Base-by-base conservation (phyloP, 2,329 filamentous ascomycete genomes). In the Myriosclerotinia scirpicola region DNA sequence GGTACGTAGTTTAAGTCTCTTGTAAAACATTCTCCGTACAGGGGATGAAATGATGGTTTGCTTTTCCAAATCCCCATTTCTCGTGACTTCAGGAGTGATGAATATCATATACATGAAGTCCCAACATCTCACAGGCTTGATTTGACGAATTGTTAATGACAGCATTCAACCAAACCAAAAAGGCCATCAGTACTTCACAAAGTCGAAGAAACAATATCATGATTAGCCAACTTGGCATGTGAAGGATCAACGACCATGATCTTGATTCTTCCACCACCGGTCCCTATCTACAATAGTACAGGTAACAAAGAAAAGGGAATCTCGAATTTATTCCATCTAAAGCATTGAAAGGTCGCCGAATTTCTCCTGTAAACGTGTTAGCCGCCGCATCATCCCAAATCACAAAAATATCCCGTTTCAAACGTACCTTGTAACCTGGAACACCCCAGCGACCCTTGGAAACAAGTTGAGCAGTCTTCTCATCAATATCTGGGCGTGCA, bases 381-480 rank as follows among this genome's bases (percentile, higher is more conserved):
- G 90, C 84, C 69, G 58, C n/a, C 30, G 52, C 14, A 46, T 36
- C 40, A 42, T 44, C 22, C 17, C 20, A 55, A 54, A 54, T 12
- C 30, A 34, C 4, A 30, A 38, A 34, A 22, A 30, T 26, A 5
- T 42, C 3, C 26, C 38, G 54, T 22, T 64, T 52, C 20, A 69
- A 60, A 81, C 89, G 76, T 84, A 94, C 94, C 92, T 97, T 97
- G 91, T 99, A 99, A 79, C 95, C 95, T 71, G 95, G 93, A 78
- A 97, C 93, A 84, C 89, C 87, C 95, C 95, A 99, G 88, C 93
- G 92, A 80, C 94, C 94, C 90, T 96, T 97, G 81, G 92, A 92
- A 73, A 99, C 93, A 79, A 99, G 88, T 83, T 95, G 89, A 76
- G 89, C 83, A 76, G 94, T 97, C 87, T 96, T 96, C 87, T 97